Evolutionary conservation across 139 green algal genomes (phyloP).

Genomic region (Chlorella vulgaris): DNA sequence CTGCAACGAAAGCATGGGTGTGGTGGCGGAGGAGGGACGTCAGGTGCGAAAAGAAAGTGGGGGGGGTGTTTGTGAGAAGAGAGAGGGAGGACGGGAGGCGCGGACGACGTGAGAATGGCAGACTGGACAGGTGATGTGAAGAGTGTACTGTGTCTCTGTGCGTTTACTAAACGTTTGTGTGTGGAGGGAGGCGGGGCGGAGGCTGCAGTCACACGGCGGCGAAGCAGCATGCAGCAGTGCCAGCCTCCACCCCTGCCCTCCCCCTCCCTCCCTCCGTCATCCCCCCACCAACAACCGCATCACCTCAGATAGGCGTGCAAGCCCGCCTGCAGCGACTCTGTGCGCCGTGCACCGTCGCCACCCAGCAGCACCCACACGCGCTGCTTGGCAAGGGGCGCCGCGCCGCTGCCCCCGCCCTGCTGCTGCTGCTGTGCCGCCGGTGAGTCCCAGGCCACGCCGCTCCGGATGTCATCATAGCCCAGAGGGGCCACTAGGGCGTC

Average conservation of each 20-base stretch:
- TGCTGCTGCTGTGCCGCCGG: neutral
- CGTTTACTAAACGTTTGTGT: too few species aligned
- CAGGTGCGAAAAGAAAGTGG: neutral
- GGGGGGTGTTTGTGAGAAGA: too few species aligned
- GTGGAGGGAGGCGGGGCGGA: too few species aligned
- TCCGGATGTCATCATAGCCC: conserved; percentile 32
- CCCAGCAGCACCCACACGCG: conserved; percentile 47
- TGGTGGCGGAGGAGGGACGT: neutral
- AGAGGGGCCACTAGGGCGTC: neutral
- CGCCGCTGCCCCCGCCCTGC: neutral
- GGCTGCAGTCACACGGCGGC: too few species aligned
- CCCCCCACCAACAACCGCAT: too few species aligned
- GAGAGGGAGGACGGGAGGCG: too few species aligned
- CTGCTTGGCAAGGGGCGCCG: conserved; percentile 24
- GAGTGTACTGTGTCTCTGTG: too few species aligned
- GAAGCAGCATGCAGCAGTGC: too few species aligned
- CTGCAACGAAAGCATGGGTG: neutral
- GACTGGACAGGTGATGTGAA: too few species aligned
- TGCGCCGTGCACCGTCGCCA: conserved; percentile 37
- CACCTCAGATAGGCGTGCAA: conserved; percentile 27
- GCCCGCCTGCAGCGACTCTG: conserved; percentile 30
- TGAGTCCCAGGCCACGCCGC: neutral
- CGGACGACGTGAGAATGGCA: too few species aligned
- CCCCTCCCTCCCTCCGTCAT: too few species aligned
- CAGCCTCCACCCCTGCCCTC: too few species aligned